Conservation (phyloP, 139 green algal species). For the Spirogloea muscicola region DNA sequence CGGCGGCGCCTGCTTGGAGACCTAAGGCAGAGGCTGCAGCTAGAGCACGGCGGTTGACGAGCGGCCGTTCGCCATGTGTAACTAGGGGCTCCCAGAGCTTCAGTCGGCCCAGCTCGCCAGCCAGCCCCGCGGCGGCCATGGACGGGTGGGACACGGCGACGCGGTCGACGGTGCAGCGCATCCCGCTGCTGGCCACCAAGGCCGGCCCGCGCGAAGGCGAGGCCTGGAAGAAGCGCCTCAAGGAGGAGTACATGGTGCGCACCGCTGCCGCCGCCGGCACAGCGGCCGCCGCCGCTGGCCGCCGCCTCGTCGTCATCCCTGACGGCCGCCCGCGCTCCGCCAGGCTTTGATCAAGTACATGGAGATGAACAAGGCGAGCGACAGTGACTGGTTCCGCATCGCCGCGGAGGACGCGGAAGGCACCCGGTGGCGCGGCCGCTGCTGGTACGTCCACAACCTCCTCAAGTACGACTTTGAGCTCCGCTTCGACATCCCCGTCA, state of each 20-base stretch:
- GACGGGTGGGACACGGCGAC: slow-evolving; percentile 47
- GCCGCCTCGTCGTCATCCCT: too few relatives aligned
- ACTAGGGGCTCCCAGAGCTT: too few relatives aligned
- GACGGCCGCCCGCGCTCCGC: too few relatives aligned
- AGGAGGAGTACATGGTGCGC: slow-evolving; percentile 66
- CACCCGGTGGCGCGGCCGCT: slow-evolving; percentile 79
- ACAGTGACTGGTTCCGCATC: slow-evolving; percentile 97
- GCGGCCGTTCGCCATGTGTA: too few relatives aligned
- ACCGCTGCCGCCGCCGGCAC: too few relatives aligned
- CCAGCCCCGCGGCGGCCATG: too few relatives aligned
- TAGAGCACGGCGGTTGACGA: too few relatives aligned
- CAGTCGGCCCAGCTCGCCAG: too few relatives aligned
- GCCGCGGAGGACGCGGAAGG: slow-evolving; percentile 48
- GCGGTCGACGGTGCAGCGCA: slow-evolving; percentile 48
- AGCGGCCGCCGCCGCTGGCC: too few relatives aligned
- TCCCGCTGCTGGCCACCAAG: slow-evolving; percentile 77
- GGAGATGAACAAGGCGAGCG: slow-evolving; percentile 86
- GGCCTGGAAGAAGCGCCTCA: slow-evolving; percentile 67
- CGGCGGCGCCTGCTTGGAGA: too few relatives aligned
- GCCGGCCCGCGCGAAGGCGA: slow-evolving; percentile 76
- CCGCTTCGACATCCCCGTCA: slow-evolving; percentile 87
- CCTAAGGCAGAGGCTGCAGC: too few relatives aligned
- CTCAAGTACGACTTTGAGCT: slow-evolving; percentile 97
- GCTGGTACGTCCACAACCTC: slow-evolving; percentile 90
- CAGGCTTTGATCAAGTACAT: slow-evolving; percentile 91